Conservation (phyloP, 83 land plant genomes). For the Picea abies region DNA sequence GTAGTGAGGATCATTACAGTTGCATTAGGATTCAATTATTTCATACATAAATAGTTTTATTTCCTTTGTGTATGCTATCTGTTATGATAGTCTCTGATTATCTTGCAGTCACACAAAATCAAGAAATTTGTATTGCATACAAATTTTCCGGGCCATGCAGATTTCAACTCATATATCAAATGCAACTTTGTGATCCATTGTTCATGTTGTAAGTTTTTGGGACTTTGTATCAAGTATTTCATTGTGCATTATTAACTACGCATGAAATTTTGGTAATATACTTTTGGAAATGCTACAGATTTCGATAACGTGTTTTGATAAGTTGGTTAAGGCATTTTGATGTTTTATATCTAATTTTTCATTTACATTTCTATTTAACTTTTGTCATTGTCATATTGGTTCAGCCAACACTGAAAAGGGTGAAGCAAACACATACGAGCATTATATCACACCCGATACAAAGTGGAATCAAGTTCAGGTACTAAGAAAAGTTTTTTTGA, state of each 20-base stretch:
- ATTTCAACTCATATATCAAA: slow-evolving; percentile 95
- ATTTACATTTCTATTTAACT: slow-evolving; percentile 8
- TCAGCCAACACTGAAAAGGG: not conserved
- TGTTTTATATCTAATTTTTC: not conserved
- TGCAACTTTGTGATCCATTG: slow-evolving; percentile 90
- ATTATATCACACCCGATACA: slow-evolving; percentile 71
- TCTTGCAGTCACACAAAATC: slow-evolving; percentile 79
- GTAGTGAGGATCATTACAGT: not conserved
- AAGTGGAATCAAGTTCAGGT: slow-evolving; percentile 98
- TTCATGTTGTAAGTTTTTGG: slow-evolving; percentile 43
- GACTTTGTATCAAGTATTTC: slow-evolving; percentile 4
- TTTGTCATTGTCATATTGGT: not conserved
- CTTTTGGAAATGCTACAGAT: not conserved
- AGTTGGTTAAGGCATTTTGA: too few relatives aligned
- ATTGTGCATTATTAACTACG: not conserved
- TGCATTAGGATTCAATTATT: not conserved
- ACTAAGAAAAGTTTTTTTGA: not conserved
- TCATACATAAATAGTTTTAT: not conserved
- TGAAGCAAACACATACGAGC: slow-evolving; percentile 36
- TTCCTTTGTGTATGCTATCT: not conserved
- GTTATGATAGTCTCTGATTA: slow-evolving; percentile 6
- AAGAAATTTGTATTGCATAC: slow-evolving; percentile 96
- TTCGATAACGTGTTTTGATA: not conserved
- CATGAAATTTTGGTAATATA: not conserved
- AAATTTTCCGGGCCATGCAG: slow-evolving; percentile 94